Base-by-base conservation (phyloP, 108 stramenopile genomes). In the Pseudonitzschia pungens region DNA sequence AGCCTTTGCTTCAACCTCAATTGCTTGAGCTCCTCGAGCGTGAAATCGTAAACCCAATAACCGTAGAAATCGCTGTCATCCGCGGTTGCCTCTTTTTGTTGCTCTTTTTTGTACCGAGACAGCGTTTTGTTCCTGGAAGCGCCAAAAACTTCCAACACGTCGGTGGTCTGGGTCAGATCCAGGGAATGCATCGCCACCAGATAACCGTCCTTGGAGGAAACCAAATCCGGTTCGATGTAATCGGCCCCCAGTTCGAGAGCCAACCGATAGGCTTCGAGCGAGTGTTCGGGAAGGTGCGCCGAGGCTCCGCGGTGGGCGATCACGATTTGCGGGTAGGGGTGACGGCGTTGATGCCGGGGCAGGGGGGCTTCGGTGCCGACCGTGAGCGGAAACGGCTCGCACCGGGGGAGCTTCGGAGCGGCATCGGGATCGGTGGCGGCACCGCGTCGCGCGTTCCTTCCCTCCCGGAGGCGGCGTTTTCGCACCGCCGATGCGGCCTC, bases 231-330 rank as follows among this genome's bases (percentile, higher is more conserved):
- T 60, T 95, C 94, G 51, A 92, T 88, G 71, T 84, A 95, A 53
- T 95, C 89, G 28, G 91, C 87, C 16, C 87, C 86, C n/a, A 95
- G 67, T 54, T 92, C 91, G 12, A 92, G 62, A 22, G 94, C 91
- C 26, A 95, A 71, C 44, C 87, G 85, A 69, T 95, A 95, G 9
- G 84, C 87, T 55, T 71, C 79, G 51, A 92, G 52, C 0, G 91
- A 79, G 66, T 95, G 90, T 58, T 92, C 90, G 20, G 94, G 94
- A 1, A 95, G 54, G 68, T 90, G 76, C 52, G 74, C 82, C 3
- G 87, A 88, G n/a, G 90, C 90, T 12, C 87, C 87, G 0, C 90
- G 82, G 77, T 91, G 90, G 15, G 84, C 90, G 71, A 91, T 80
- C 18, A 88, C 71, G 9, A 91, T 75, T 51, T 67, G 66, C 36